Base-by-base conservation (phyloP, 2,329 filamentous ascomycete genomes). In the Fusarium verrucosum region DNA sequence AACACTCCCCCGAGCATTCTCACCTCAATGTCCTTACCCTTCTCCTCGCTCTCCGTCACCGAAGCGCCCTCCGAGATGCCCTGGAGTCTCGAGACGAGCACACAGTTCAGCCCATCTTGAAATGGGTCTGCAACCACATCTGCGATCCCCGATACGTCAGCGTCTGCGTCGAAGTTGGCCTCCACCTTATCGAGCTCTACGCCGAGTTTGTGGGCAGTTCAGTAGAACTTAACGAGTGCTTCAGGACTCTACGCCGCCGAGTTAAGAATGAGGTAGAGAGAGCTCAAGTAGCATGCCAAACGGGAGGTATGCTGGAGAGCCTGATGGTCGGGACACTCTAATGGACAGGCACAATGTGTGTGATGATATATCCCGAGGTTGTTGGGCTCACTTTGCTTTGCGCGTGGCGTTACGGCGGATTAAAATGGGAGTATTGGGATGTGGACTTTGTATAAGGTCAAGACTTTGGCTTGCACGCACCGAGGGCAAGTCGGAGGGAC, bases 151-250 rank as follows among this genome's bases (percentile, higher is more conserved):
- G 92, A 52, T 91, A 95, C 75, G 88, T 95, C 43, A 85, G 85
- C 59, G 80, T 97, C 30, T 93, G 92, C 72, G 90, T 93, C 22
- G 94, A 98, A 76, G 87, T 95, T 20, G 89, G 90, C 16, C 85
- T 96, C 72, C 84, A 93, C 58, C 81, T 98, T 32, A 81, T 98
- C 19, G 94, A 99, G 72, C 81, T 98, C 33, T 99, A 98, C 76
- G 88, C 90, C 26, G 89, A 92, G 74, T 90, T 92, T 68, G 83
- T 93, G 22, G 91, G 87, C 3, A 87, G 88, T 45, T 93, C 90
- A 32, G 83, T 86, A 8, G 88, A 91, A 74, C 85, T 98, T 53
- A 88, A 92, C 61, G 82, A 83, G 45, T 83, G 89, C 44, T 88
- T 98, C 71, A 83, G 86, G 69, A 82, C 82, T 44, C 81, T 97